A percentile compares a stretch with the other conserved stretches of the same genome.
phyloP scores from a whole-genome alignment of 2,329 filamentous ascomycete genomes.

The Juglanconis oblonga region DNA sequence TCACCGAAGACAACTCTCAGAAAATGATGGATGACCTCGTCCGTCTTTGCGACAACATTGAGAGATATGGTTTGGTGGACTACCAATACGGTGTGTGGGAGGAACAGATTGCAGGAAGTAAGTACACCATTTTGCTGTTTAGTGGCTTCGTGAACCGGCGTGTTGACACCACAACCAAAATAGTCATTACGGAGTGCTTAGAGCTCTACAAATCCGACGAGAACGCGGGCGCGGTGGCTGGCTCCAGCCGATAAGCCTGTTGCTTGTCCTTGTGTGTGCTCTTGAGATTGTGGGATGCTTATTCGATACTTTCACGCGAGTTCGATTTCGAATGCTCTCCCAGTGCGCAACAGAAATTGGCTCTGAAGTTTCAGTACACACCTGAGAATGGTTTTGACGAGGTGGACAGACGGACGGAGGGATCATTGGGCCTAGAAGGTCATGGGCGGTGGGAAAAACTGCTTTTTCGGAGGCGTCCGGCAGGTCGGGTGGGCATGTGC shows the following conservation, averaged over 20 bases:
- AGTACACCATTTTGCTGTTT: constrained; percentile 33
- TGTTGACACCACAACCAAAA: constrained; percentile 1
- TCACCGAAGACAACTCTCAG: constrained; percentile 67
- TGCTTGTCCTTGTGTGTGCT: constrained; percentile 2
- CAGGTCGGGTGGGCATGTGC: constrained; percentile 10
- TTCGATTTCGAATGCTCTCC: neutral
- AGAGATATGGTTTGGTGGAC: constrained; percentile 91
- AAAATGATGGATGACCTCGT: constrained; percentile 81
- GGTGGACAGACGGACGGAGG: neutral
- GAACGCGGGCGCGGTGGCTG: neutral
- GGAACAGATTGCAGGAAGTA: constrained; percentile 82
- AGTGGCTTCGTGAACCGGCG: neutral
- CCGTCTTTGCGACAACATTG: constrained; percentile 78
- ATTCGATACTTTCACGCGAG: constrained; percentile 2
- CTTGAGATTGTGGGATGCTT: neutral
- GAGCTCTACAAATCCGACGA: constrained; percentile 14
- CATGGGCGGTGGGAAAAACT: constrained; percentile 5
- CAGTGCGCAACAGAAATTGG: constrained; percentile 3
- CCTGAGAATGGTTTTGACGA: neutral
- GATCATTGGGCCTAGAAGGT: constrained; percentile 5
- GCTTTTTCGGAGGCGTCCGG: constrained; percentile 14
- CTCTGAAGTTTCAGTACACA: neutral
- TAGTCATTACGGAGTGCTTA: constrained; percentile 35
- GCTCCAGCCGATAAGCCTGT: constrained; percentile 1
- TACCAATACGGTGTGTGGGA: constrained; percentile 98